phyloP scores from a whole-genome alignment of 176 grass and related monocot genomes.

The Rhynchospora tenuis region DNA sequence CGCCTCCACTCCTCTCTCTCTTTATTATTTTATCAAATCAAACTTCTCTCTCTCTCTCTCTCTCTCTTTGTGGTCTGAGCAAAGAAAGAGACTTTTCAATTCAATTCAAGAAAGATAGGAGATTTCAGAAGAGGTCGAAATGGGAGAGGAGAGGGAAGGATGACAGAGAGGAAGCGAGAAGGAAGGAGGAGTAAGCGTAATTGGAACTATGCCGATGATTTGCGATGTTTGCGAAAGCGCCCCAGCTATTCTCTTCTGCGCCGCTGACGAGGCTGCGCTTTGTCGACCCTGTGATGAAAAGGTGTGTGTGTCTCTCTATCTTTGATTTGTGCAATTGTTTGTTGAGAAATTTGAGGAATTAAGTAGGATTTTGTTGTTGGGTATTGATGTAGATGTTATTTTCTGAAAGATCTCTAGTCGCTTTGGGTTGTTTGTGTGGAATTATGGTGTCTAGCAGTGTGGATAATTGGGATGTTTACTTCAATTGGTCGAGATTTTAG shows the following conservation, averaged over 20 bases:
- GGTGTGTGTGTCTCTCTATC: slow-evolving; percentile 26
- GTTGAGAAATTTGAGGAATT: background rate
- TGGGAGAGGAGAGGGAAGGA: background rate
- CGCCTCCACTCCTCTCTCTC: background rate
- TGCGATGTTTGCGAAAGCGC: slow-evolving; percentile 97
- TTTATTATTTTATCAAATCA: background rate
- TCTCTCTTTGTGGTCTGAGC: no score
- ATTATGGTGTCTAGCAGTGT: background rate
- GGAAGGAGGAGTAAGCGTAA: no score
- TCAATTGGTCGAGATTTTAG: background rate
- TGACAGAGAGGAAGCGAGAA: slow-evolving; percentile 8
- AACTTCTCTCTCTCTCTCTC: background rate
- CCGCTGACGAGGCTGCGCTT: slow-evolving; percentile 91
- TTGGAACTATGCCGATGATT: slow-evolving; percentile 68
- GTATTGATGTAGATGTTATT: background rate
- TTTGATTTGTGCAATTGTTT: background rate
- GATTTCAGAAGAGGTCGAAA: background rate
- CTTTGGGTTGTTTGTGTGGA: background rate
- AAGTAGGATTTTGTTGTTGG: background rate
- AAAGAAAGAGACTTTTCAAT: background rate
- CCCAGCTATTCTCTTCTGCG: slow-evolving; percentile 86
- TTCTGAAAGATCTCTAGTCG: background rate
- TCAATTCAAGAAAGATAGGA: background rate
- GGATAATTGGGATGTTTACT: background rate
- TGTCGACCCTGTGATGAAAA: slow-evolving; percentile 89